These are phyloP conservation scores for Melaleuca alternifolia DNA, from an alignment of 345 rosid species.

Conservation along the genomic window DNA sequence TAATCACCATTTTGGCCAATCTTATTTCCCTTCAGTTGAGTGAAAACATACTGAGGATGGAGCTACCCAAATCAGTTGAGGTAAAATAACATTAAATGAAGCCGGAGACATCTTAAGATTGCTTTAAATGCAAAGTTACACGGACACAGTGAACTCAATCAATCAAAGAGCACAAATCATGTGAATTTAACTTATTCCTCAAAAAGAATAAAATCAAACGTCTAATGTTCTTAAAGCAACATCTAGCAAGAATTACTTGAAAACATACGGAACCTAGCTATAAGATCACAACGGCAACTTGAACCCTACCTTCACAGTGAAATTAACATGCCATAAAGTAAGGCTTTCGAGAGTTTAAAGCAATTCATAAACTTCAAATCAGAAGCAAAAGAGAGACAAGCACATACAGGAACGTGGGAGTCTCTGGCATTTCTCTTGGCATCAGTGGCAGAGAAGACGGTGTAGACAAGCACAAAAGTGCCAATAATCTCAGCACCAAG, in stretches of 20 bases:
- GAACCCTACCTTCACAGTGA: not conserved
- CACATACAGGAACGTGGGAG: conserved; percentile 22
- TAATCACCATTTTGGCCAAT: not conserved
- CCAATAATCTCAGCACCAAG: conserved; percentile 17
- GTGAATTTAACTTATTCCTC: not conserved
- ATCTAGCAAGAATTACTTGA: not conserved
- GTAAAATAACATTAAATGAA: not conserved
- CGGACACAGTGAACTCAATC: not conserved
- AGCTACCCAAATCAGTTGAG: not conserved
- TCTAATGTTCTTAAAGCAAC: not conserved
- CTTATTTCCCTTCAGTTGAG: not conserved
- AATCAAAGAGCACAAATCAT: not conserved
- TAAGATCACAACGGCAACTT: not conserved
- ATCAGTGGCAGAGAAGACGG: conserved; percentile 35
- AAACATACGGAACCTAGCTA: not conserved
- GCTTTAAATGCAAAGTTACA: not conserved
- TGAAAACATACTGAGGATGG: not conserved
- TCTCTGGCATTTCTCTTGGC: conserved; percentile 38
- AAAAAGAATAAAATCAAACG: too few relatives aligned
- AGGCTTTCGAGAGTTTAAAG: not conserved
- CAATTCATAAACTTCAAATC: not conserved
- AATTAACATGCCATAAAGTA: not conserved
- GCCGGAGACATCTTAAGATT: not conserved
- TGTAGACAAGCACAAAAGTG: conserved; percentile 17
- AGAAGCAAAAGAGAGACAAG: not conserved